Evolutionary conservation across 2,329 filamentous ascomycete genomes (phyloP).

Genomic region (Fusarium hainanense): DNA sequence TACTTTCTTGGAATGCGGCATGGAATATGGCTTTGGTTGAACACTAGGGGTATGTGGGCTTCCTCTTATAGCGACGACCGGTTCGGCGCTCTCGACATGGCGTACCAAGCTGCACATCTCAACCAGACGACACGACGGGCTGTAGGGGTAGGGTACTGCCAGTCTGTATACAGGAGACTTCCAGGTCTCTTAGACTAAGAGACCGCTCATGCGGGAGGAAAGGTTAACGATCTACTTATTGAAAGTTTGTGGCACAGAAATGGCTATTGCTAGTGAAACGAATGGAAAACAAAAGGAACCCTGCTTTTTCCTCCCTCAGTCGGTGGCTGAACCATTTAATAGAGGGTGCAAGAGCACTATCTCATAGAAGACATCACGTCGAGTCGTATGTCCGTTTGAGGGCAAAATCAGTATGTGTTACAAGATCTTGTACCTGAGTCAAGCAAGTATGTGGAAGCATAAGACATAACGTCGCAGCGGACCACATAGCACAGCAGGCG

Average conservation of each 20-base stretch:
- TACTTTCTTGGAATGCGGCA: slow-evolving; percentile 25
- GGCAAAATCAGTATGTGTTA: slow-evolving; percentile 6
- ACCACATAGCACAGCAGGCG: slow-evolving; percentile 30
- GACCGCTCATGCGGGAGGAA: slow-evolving; percentile 46
- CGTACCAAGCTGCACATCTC: slow-evolving; percentile 12
- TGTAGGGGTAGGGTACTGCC: slow-evolving; percentile 7
- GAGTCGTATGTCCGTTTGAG: not conserved
- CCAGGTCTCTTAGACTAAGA: slow-evolving; percentile 44
- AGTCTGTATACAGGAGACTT: slow-evolving; percentile 34
- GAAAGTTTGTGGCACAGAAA: slow-evolving; percentile 1
- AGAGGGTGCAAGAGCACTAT: not conserved
- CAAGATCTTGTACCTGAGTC: slow-evolving; percentile 7
- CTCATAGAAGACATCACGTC: slow-evolving; percentile 7
- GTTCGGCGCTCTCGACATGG: slow-evolving; percentile 22
- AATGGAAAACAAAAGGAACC: slow-evolving; percentile 28
- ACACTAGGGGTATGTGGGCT: slow-evolving; percentile 15
- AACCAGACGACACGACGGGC: not conserved
- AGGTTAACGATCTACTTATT: slow-evolving; percentile 28
- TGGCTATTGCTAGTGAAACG: not conserved
- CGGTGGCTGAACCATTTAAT: slow-evolving; percentile 15
- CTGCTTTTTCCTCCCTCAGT: slow-evolving; percentile 20
- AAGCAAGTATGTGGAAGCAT: slow-evolving; percentile 18
- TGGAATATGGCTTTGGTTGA: slow-evolving; percentile 18
- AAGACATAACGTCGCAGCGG: not conserved
- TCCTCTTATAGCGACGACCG: slow-evolving; percentile 23